phyloP scores from a whole-genome alignment of 225 moss, liverwort and hornwort genomes.

The Marchantia paleacea region DNA sequence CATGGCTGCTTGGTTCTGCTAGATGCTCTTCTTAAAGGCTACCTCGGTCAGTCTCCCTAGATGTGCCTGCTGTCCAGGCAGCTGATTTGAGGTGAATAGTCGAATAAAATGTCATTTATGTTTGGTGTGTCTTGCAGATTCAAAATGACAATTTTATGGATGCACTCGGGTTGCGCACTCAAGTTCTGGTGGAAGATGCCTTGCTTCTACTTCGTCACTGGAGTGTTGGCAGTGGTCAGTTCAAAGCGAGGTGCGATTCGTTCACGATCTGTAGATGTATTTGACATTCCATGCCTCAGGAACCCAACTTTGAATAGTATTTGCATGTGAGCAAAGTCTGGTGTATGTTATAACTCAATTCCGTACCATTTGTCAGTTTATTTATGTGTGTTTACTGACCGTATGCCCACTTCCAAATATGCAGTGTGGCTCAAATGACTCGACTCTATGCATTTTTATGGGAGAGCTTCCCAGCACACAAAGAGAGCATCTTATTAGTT shows the following conservation, averaged over 20 bases:
- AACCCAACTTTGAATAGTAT: neutral
- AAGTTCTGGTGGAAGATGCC: slow-evolving; percentile 71
- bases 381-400: neutral
- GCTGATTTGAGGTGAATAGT: neutral
- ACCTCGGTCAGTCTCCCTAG: neutral
- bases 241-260: slow-evolving; percentile 63
- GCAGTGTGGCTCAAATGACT: slow-evolving; percentile 82
- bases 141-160: slow-evolving; percentile 53
- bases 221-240: slow-evolving; percentile 39
- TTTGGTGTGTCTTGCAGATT: slow-evolving; percentile 42
- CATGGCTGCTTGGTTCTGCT: too few relatives aligned
- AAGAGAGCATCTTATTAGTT: slow-evolving; percentile 43
- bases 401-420: neutral
- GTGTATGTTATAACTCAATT: neutral
- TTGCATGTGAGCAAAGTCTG: too few relatives aligned
- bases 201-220: slow-evolving; percentile 55
- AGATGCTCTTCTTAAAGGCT: neutral
- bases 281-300: neutral
- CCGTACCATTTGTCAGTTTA: too few relatives aligned
- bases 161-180: slow-evolving; percentile 68
- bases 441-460: slow-evolving; percentile 68
- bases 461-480: slow-evolving; percentile 42
- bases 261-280: neutral
- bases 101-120: neutral
- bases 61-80: neutral